Percentiles rank a stretch among this genome's conserved stretches.
phyloP scores from a whole-genome alignment of 148 eudicot species.

The Fallopia convolvulus region DNA sequence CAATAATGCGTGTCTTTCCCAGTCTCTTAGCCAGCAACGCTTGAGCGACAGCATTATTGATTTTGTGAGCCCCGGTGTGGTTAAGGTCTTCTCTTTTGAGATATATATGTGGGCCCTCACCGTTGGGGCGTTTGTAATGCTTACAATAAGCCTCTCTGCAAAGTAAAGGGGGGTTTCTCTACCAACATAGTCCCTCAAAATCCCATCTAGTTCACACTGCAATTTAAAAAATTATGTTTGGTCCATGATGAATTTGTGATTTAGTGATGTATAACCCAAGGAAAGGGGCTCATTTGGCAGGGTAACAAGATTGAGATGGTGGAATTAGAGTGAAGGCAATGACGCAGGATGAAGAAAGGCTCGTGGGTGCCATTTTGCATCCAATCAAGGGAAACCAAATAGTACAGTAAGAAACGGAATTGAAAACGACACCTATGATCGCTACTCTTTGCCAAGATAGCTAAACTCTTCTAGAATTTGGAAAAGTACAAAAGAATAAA shows the following conservation, averaged over 20 bases:
- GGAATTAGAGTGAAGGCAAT: neutral
- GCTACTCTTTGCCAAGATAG: neutral
- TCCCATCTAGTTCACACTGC: slow-evolving; percentile 51
- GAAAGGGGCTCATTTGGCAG: neutral
- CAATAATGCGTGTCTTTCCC: slow-evolving; percentile 58
- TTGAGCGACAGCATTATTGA: slow-evolving; percentile 67
- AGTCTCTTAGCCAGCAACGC: slow-evolving; percentile 60
- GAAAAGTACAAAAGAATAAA: neutral
- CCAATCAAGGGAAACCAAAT: neutral
- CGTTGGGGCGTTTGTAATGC: slow-evolving; percentile 45
- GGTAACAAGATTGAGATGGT: neutral
- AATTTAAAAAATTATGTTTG: neutral
- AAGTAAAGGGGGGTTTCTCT: slow-evolving; percentile 70
- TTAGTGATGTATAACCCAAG: neutral
- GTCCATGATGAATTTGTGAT: neutral
- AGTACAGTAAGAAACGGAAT: neutral
- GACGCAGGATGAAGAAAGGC: neutral
- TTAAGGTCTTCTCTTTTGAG: slow-evolving; percentile 69
- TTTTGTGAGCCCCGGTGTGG: slow-evolving; percentile 62
- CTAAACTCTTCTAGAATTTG: neutral
- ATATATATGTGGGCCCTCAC: slow-evolving; percentile 60
- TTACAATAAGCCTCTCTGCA: slow-evolving; percentile 60
- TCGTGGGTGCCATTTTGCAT: neutral
- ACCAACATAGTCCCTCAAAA: slow-evolving; percentile 58
- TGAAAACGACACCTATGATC: neutral